These are phyloP conservation scores for Erythrophleum fordii DNA, from an alignment of 306 rosid genomes.

Conservation along the genomic window DNA sequence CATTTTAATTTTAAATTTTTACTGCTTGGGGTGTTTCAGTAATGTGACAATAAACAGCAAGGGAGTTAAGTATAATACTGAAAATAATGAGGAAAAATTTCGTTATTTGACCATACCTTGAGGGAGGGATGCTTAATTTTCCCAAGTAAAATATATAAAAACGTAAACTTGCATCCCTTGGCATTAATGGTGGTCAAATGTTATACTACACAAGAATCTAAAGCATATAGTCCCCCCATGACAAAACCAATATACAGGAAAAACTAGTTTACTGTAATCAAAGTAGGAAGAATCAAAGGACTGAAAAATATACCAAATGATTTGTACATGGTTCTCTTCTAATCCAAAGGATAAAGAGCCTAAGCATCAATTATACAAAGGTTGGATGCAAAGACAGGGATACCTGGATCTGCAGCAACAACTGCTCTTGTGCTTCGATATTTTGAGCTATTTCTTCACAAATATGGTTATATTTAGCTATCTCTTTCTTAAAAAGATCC, in stretches of 20 bases:
- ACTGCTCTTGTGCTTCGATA: constrained; percentile 91
- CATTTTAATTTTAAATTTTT: background rate
- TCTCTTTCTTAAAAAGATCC: constrained; percentile 95
- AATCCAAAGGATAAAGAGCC: background rate
- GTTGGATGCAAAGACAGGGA: constrained; percentile 1
- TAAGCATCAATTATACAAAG: background rate
- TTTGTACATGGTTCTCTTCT: constrained; percentile 31
- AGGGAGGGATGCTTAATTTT: background rate
- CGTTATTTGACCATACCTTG: constrained; percentile 10
- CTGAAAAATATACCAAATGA: background rate
- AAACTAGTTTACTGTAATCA: background rate
- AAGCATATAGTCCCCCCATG: background rate
- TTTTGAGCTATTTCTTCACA: constrained; percentile 89
- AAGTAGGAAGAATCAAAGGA: background rate
- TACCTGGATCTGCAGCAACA: constrained; percentile 96
- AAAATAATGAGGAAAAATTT: background rate
- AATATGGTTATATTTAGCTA: constrained; percentile 88
- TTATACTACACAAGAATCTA: background rate
- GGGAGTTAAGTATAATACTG: background rate
- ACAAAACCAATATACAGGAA: constrained; percentile 31
- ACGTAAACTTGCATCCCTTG: constrained; percentile 7
- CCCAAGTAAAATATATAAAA: constrained; percentile 4
- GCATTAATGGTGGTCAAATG: background rate
- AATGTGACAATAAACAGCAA: constrained; percentile 9
- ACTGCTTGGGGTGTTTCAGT: background rate